phyloP scores from a whole-genome alignment of 768 basidiomycete species.

The Pholiota conissans region DNA sequence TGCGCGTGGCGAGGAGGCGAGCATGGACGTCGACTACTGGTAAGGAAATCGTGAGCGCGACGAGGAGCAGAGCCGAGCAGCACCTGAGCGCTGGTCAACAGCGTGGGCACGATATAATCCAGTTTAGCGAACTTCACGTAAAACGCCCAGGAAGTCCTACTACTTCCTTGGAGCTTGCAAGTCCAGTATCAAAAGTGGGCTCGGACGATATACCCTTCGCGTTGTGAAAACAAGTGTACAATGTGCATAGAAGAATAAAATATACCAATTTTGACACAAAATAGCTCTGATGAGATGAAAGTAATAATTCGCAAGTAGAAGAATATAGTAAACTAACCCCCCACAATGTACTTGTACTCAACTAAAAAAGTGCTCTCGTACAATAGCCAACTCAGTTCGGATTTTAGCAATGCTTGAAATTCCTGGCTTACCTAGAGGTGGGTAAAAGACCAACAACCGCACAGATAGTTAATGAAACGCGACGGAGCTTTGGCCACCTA shows the following conservation, averaged over 20 bases:
- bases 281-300: too few species aligned
- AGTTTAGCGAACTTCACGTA: neutral
- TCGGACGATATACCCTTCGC: neutral
- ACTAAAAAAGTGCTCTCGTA: too few species aligned
- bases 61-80: neutral
- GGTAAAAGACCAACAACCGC: too few species aligned
- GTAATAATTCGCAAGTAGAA: too few species aligned
- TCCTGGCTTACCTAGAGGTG: too few species aligned
- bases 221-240: neutral
- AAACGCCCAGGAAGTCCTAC: neutral
- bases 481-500: constrained; percentile 5
- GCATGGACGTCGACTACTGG: constrained; percentile 5
- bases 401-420: too few species aligned
- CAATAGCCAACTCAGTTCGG: too few species aligned
- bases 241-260: too few species aligned
- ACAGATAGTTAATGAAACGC: neutral
- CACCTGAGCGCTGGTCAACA: neutral
- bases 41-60: neutral
- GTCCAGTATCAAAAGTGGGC: neutral
- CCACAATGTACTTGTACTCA: too few species aligned
- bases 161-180: neutral
- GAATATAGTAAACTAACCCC: too few species aligned
- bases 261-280: too few species aligned
- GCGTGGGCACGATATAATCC: constrained; percentile 3
- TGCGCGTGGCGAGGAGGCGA: constrained; percentile 3